phyloP scores from a whole-genome alignment of 441 rosid genomes.

The Francoa sonchifolia region DNA sequence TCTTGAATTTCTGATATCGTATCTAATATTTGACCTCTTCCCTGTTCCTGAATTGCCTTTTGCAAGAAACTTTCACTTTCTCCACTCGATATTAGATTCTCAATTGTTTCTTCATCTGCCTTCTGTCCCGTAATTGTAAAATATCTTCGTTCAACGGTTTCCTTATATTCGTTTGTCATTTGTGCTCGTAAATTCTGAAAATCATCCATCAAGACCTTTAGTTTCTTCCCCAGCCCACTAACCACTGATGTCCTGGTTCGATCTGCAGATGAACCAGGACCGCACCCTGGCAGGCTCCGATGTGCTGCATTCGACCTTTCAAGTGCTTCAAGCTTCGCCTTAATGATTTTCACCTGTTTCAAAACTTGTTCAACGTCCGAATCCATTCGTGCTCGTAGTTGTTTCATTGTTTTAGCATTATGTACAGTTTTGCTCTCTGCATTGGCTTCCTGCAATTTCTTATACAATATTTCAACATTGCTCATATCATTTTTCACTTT shows the following conservation, averaged over 20 bases:
- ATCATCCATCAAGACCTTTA: conserved; percentile 71
- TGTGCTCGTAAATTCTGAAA: conserved; percentile 54
- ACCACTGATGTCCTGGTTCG: conserved; percentile 75
- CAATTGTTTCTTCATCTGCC: conserved; percentile 59
- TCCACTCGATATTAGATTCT: conserved; percentile 67
- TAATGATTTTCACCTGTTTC: conserved; percentile 54
- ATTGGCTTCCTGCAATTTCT: conserved; percentile 55
- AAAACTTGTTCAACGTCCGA: conserved; percentile 49
- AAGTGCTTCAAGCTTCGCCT: conserved; percentile 66
- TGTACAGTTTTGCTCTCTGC: conserved; percentile 67
- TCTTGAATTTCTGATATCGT: conserved; percentile 87
- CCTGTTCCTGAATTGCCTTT: conserved; percentile 89
- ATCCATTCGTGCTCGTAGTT: conserved; percentile 61
- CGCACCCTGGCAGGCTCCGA: conserved; percentile 56
- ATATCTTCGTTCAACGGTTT: conserved; percentile 71
- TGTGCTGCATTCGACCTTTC: conserved; percentile 65
- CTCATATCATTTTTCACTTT: conserved; percentile 67
- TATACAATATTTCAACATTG: conserved; percentile 39
- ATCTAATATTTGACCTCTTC: conserved; percentile 70
- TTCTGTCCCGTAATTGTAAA: conserved; percentile 69
- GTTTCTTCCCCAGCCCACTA: conserved; percentile 66
- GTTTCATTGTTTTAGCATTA: conserved; percentile 59
- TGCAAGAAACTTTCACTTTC: conserved; percentile 79
- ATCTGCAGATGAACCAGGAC: conserved; percentile 77
- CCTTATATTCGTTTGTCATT: conserved; percentile 57